Evolutionary conservation across 2,329 filamentous ascomycete species (phyloP), one percentile per base, ranked within the genome.

Genomic region (Scytalidium lignicola): DNA sequence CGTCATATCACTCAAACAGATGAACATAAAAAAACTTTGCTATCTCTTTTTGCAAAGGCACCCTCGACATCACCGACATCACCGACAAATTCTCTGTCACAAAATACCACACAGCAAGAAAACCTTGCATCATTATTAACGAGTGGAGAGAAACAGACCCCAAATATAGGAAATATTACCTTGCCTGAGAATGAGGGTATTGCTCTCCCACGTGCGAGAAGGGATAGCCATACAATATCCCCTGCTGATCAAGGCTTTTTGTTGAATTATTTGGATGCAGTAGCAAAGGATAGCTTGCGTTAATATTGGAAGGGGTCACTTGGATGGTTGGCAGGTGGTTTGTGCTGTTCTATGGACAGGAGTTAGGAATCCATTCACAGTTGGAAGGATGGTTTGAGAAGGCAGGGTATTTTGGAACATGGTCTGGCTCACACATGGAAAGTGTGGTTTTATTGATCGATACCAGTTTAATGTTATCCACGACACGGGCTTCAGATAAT

Each of bases 241-340:
- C 79, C 86, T 0, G 85, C 81, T 0, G 84, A 93, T 57, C 85
- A 87, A 62, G 83, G 76, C 15, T 93, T 93, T 59, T 69, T 95
- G 62, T 73, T 93, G 46, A 85, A 80, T 9, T 93, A 90, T 62
- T 69, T 95, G 59, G 80, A 88, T 55, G 73, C 73, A 49, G 55
- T 65, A 43, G 57, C 61, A 37, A 65, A 51, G 28, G 46, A 50
- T 17, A 55, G 37, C 44, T 41, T 42, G 13, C 37, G 21, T 41
- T 23, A n/a, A 17, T 37, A n/a, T 37, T 5, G 32, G 32, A 37
- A 37, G 15, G n/a, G 7, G 15, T 15, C 5, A 37, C 32, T 9
- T 37, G 6, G 15, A 15, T 37, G 15, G 32, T 17, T n/a, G 15
- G 32, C 32, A 37, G 32, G 32, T 28, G 13, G 26, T n/a, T 37